Evolutionary conservation across 208 protist genomes (phyloP).

Genomic region (Histomonas meleagridis): DNA sequence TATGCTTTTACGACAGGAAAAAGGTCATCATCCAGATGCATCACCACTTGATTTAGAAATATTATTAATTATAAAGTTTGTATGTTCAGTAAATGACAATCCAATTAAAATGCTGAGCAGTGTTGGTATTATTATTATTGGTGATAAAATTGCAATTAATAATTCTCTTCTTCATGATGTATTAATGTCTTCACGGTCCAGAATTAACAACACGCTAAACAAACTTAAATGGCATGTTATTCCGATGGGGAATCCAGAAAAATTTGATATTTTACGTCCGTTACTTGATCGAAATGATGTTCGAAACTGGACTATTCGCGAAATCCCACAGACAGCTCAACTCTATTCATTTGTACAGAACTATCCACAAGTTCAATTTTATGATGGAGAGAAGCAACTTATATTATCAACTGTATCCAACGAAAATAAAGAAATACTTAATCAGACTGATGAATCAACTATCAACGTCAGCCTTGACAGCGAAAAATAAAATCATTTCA

Average conservation of each 20-base stretch:
- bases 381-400: too few relatives aligned
- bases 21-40: neutral
- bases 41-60: slow-evolving; percentile 16
- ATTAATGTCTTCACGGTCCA: neutral
- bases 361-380: neutral
- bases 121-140: slow-evolving; percentile 1
- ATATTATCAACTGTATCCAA: too few relatives aligned
- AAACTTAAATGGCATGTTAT: neutral
- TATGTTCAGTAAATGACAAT: neutral
- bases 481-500: too few relatives aligned
- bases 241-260: neutral
- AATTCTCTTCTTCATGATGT: neutral
- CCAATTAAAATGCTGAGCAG: neutral
- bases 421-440: too few relatives aligned
- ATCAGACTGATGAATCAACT: too few relatives aligned
- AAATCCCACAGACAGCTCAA: neutral
- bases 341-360: neutral
- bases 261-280: neutral
- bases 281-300: neutral
- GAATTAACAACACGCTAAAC: slow-evolving; percentile 22
- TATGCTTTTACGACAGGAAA: neutral
- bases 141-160: slow-evolving; percentile 17
- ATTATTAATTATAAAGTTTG: neutral
- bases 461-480: too few relatives aligned
- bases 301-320: neutral